Evolutionary conservation across 176 grass and related monocot genomes (phyloP).

Genomic region (Elymus sibiricus): DNA sequence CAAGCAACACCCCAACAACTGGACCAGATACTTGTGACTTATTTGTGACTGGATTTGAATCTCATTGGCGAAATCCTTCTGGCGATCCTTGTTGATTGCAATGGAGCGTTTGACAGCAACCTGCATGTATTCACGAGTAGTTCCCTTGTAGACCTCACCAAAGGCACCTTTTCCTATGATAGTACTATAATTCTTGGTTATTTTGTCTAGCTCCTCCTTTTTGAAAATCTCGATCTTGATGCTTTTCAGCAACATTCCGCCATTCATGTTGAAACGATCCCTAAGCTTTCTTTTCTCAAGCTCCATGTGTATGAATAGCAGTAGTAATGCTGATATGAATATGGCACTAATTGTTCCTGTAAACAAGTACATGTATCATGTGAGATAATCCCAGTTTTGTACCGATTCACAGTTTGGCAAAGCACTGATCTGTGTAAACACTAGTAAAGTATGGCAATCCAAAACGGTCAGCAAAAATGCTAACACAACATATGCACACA

Average conservation of each 20-base stretch:
- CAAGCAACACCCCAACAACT: background rate
- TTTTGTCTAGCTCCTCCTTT: background rate
- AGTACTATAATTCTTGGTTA: background rate
- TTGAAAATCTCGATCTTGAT: background rate
- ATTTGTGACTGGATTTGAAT: background rate
- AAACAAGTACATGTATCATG: background rate
- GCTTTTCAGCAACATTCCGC: background rate
- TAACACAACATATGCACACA: too few relatives aligned
- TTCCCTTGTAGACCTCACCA: background rate
- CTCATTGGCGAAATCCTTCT: background rate
- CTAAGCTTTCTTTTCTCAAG: background rate
- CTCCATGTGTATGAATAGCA: background rate
- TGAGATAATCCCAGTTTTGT: background rate
- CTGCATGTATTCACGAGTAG: background rate
- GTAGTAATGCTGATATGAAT: background rate
- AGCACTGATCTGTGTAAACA: too few relatives aligned
- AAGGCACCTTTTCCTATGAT: background rate
- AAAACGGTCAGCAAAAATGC: too few relatives aligned
- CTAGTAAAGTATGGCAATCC: too few relatives aligned
- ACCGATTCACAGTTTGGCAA: too few relatives aligned
- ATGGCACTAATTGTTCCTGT: background rate
- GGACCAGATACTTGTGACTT: background rate
- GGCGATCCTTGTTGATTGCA: background rate
- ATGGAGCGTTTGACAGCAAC: background rate
- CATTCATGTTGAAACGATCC: background rate